These are phyloP conservation scores for Eragrostis nindensis DNA, from an alignment of 176 grass and related monocot genomes.

Conservation along the genomic window DNA sequence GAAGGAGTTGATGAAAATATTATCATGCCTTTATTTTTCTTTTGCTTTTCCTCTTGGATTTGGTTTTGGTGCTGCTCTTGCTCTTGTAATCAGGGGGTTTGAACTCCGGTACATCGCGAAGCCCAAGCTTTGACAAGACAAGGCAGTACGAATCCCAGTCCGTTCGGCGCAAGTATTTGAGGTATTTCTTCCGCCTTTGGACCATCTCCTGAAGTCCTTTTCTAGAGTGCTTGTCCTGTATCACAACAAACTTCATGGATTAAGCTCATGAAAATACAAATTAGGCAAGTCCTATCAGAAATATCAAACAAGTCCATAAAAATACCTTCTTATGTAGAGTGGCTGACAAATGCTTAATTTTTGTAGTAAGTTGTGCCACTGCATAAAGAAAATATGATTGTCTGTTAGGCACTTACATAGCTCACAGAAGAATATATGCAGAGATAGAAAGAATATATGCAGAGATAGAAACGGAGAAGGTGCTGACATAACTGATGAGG, in stretches of 20 bases:
- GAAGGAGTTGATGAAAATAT: background rate
- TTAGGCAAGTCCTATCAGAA: background rate
- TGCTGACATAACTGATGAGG: background rate
- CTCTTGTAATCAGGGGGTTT: conserved; percentile 77
- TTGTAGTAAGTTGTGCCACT: conserved; percentile 88
- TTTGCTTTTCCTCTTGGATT: conserved; percentile 50
- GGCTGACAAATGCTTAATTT: conserved; percentile 86
- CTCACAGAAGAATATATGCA: background rate
- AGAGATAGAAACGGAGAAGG: background rate
- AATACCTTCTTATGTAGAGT: conserved; percentile 91
- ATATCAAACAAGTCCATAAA: background rate
- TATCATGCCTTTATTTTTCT: conserved; percentile 48
- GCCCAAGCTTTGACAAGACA: conserved; percentile 75
- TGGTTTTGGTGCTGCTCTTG: conserved; percentile 50
- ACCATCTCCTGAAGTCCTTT: conserved; percentile 95
- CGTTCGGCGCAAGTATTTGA: conserved; percentile 86
- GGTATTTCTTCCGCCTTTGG: conserved; percentile 88
- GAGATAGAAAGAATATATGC: background rate
- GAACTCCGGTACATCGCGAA: conserved; percentile 71
- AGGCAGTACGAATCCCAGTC: conserved; percentile 96
- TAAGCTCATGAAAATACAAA: conserved; percentile 22
- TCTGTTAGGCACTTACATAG: background rate
- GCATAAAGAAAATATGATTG: conserved; percentile 35
- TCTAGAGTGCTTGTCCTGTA: conserved; percentile 87
- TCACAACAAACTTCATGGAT: background rate